Base-by-base conservation (phyloP, 2,329 filamentous ascomycete species). In the Domatiomyces catenatus region DNA sequence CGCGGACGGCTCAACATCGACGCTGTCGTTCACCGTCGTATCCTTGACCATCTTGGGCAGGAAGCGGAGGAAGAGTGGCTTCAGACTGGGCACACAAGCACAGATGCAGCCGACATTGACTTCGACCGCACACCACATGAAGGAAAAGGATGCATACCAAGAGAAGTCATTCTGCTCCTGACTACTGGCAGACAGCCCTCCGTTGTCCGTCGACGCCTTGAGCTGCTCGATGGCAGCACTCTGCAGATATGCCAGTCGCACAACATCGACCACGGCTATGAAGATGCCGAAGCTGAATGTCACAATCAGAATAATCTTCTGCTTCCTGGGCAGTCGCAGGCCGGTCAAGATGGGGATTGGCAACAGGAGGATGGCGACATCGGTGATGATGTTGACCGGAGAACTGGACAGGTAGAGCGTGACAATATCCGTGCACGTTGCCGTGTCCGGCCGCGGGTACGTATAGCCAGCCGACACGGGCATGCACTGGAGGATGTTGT, bases 61-160 rank as follows among this genome's bases (percentile, higher is more conserved):
- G 50, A 80, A 72, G 8, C 75, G 69, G 42, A 85, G 77, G 50
- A 90, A 80, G 5, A 96, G 71, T 1, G 90, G 89, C 63, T 95
- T 95, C 54, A 95, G 70, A 0, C 84, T 90, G 7, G 90, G 90
- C n/a, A 95, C 84, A 60, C 88, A 94, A 43, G 84, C 89, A 62
- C 86, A 94, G 56, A 88, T 83, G 59, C 95, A 88, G 17, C 87
- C 89, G 1, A 93, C 73, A 57, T 94, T 92, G 61, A 94, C 87
- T 65, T 95, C 89, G 49, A 95, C 80, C 10, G 83, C 84, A 15
- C 85, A 90, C 90, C 89, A 96, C 85, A 94, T 90, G 62, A 93
- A 83, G 0, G 86, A 86, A 4, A 88, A 69, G 0, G 86, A 86
- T 0, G 86, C 85, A 62, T 90, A 88, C 81, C 79, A 86, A 50